These are phyloP conservation scores for Blastobotrys persicus DNA, from an alignment of 1,139 yeast species.

Conservation along the genomic window DNA sequence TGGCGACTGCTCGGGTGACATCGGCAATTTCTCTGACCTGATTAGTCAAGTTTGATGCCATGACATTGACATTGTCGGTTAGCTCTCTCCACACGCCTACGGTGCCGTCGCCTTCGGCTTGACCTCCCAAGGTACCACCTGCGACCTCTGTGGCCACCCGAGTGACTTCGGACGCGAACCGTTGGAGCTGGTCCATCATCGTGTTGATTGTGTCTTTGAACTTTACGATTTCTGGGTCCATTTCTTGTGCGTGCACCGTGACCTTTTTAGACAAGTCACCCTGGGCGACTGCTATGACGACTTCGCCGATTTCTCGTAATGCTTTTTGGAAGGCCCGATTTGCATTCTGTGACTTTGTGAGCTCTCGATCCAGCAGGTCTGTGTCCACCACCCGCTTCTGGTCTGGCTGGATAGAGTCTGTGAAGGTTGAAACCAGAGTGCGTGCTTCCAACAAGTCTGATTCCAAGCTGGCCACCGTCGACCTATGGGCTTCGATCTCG, in stretches of 20 bases:
- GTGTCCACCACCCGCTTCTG: conserved; percentile 35
- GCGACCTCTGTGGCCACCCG: conserved; percentile 88
- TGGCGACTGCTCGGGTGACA: conserved; percentile 80
- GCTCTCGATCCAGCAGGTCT: conserved; percentile 40
- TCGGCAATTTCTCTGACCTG: conserved; percentile 86
- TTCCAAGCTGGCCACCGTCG: conserved; percentile 40
- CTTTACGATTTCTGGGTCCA: conserved; percentile 67
- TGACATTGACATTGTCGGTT: conserved; percentile 80
- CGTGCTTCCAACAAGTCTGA: conserved; percentile 39
- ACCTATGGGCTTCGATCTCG: conserved; percentile 38
- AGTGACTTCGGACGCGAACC: conserved; percentile 79
- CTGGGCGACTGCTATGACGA: conserved; percentile 78
- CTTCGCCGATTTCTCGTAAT: conserved; percentile 73
- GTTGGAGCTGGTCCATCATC: conserved; percentile 83
- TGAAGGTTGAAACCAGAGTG: conserved; percentile 37
- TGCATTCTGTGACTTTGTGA: conserved; percentile 58
- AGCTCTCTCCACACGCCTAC: conserved; percentile 85
- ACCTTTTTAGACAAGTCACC: conserved; percentile 82
- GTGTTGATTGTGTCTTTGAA: conserved; percentile 81
- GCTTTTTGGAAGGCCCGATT: conserved; percentile 78
- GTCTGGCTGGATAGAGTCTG: conserved; percentile 38
- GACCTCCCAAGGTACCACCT: conserved; percentile 85
- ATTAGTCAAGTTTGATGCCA: conserved; percentile 82
- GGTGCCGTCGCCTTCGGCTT: conserved; percentile 77
- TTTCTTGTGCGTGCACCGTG: conserved; percentile 65